phyloP scores from a whole-genome alignment of 257 asterid genomes.

The Salvia splendens region DNA sequence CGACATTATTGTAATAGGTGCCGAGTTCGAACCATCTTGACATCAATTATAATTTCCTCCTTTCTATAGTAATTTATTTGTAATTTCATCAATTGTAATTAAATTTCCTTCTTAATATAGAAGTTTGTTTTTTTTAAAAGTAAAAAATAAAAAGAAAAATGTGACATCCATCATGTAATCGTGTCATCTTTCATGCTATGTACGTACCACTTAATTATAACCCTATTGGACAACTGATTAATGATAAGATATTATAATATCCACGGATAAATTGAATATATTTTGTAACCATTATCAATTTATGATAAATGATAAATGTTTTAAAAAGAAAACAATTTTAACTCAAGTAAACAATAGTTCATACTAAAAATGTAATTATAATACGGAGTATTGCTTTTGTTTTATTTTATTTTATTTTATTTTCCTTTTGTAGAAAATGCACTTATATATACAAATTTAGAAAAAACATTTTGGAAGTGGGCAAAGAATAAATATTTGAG shows the following conservation, averaged over 20 bases:
- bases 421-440: neutral
- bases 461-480: neutral
- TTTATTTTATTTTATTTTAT: neutral
- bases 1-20: too few species aligned
- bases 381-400: neutral
- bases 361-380: neutral
- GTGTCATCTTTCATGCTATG: neutral
- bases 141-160: too few species aligned
- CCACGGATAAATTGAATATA: neutral
- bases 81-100: too few species aligned
- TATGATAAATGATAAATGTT: neutral
- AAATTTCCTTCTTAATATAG: too few species aligned
- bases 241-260: neutral
- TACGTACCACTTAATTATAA: neutral
- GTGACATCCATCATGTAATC: too few species aligned
- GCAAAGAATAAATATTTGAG: conserved; percentile 13
- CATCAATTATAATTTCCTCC: too few species aligned
- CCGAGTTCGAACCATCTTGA: too few species aligned
- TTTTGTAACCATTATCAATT: neutral
- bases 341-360: neutral
- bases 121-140: too few species aligned
- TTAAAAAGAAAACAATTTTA: neutral
- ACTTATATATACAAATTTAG: neutral
- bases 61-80: too few species aligned
- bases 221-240: neutral